phyloP scores from a whole-genome alignment of 169 alveolate genomes.

The Eimeria maxima region DNA sequence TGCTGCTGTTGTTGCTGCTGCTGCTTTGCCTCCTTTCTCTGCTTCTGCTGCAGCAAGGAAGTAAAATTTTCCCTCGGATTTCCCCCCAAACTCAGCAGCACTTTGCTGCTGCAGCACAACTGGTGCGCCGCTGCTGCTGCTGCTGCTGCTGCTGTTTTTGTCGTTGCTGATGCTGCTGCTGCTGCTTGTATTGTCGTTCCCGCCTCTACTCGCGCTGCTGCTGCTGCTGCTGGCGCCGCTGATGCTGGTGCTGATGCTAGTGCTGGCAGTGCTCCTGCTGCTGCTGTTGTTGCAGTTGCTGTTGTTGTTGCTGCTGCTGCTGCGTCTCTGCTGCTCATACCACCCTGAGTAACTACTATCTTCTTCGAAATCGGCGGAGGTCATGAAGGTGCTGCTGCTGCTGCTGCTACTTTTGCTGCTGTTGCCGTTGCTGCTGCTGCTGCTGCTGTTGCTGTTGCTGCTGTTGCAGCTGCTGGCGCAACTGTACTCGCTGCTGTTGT shows the following conservation, averaged over 20 bases:
- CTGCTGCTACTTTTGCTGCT: slow-evolving; percentile 22
- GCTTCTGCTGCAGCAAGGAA: too few species aligned
- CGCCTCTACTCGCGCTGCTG: background rate
- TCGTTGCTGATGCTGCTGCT: too few species aligned
- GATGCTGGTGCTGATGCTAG: background rate
- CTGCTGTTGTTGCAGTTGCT: background rate
- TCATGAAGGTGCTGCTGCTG: background rate
- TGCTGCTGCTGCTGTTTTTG: too few species aligned
- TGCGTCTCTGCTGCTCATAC: too few species aligned
- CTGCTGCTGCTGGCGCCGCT: background rate
- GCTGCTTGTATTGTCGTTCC: too few species aligned
- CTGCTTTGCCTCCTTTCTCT: too few species aligned
- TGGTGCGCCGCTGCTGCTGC: too few species aligned
- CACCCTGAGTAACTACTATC: too few species aligned
- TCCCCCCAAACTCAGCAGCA: too few species aligned
- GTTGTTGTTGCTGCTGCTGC: background rate
- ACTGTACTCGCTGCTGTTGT: background rate
- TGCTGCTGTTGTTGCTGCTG: too few species aligned
- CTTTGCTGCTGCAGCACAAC: too few species aligned
- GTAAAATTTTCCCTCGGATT: too few species aligned
- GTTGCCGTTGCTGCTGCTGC: slow-evolving; percentile 37
- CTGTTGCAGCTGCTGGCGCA: slow-evolving; percentile 10
- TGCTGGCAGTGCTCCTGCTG: background rate
- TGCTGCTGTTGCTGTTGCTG: background rate
- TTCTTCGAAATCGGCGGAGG: background rate